Evolutionary conservation across 78 protist species (phyloP).

Genomic region (Creolimax fragrantissima): DNA sequence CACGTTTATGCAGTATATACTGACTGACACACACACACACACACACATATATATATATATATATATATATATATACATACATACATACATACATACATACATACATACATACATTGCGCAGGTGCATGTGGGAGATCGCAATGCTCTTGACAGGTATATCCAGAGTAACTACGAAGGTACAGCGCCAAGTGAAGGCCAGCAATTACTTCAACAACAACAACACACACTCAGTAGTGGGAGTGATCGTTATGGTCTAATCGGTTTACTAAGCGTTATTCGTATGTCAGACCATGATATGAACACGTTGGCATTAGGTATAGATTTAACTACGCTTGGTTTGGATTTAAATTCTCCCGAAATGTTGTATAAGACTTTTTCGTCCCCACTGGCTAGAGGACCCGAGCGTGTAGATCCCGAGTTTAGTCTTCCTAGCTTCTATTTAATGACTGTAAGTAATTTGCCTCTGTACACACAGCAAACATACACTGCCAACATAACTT

Average conservation of each 20-base stretch:
- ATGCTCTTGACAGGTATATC: not conserved
- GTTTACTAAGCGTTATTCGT: slow-evolving; percentile 65
- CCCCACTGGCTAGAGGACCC: not conserved
- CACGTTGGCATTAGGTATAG: slow-evolving; percentile 77
- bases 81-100: too few species aligned
- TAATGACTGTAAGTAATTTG: not conserved
- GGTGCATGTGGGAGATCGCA: not conserved
- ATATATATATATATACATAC: too few species aligned
- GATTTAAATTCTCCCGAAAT: slow-evolving; percentile 73
- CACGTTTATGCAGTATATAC: too few species aligned
- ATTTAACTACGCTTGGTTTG: slow-evolving; percentile 81
- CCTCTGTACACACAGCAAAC: too few species aligned
- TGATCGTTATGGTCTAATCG: slow-evolving; percentile 67
- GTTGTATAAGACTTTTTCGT: not conserved
- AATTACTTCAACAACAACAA: not conserved
- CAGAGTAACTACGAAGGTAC: not conserved
- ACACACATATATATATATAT: too few species aligned
- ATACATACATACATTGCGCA: too few species aligned
- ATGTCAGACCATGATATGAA: slow-evolving; percentile 74
- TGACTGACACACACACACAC: too few species aligned
- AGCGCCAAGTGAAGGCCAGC: not conserved
- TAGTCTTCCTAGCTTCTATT: not conserved
- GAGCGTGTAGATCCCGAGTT: not conserved
- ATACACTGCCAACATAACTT: too few species aligned
- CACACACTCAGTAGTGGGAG: not conserved